phyloP scores from a whole-genome alignment of 2,329 filamentous ascomycete species.

The Coniochaeta sp. region DNA sequence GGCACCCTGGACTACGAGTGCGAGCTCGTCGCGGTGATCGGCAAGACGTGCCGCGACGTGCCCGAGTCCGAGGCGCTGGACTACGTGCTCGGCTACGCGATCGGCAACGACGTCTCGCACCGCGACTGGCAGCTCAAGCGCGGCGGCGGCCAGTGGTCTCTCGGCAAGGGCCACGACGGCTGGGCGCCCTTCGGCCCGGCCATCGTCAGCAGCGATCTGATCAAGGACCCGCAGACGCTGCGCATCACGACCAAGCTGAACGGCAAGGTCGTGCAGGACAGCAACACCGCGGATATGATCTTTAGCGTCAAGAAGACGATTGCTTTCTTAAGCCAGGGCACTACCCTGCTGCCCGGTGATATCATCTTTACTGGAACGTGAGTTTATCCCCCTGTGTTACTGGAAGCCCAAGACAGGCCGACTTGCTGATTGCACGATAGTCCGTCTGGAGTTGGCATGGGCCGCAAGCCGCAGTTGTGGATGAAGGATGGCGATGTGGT shows the following conservation, averaged over 20 bases:
- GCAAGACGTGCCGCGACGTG: constrained; percentile 58
- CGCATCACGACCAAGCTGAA: constrained; percentile 53
- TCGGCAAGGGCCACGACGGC: constrained; percentile 69
- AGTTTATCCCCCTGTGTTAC: constrained; percentile 16
- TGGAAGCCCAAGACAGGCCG: not conserved
- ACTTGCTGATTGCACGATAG: not conserved
- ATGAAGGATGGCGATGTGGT: constrained; percentile 64
- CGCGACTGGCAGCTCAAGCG: constrained; percentile 67
- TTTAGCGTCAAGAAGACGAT: constrained; percentile 54
- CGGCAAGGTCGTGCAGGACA: constrained; percentile 47
- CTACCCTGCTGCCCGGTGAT: constrained; percentile 56
- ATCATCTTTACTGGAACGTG: constrained; percentile 60
- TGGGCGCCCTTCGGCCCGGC: constrained; percentile 70
- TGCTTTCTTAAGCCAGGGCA: constrained; percentile 52
- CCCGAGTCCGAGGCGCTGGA: constrained; percentile 58
- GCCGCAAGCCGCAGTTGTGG: constrained; percentile 58
- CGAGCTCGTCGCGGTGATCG: constrained; percentile 68
- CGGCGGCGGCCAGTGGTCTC: constrained; percentile 62
- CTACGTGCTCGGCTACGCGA: constrained; percentile 66
- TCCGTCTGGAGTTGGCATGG: constrained; percentile 38
- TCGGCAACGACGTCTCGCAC: constrained; percentile 76
- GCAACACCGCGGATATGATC: constrained; percentile 54
- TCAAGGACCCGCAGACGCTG: constrained; percentile 50
- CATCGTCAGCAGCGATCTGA: constrained; percentile 52
- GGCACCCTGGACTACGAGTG: constrained; percentile 70